Evolutionary conservation across 495 filamentous ascomycete species (phyloP), one percentile per base, ranked within the genome.

Genomic region (Xylaria scruposa): DNA sequence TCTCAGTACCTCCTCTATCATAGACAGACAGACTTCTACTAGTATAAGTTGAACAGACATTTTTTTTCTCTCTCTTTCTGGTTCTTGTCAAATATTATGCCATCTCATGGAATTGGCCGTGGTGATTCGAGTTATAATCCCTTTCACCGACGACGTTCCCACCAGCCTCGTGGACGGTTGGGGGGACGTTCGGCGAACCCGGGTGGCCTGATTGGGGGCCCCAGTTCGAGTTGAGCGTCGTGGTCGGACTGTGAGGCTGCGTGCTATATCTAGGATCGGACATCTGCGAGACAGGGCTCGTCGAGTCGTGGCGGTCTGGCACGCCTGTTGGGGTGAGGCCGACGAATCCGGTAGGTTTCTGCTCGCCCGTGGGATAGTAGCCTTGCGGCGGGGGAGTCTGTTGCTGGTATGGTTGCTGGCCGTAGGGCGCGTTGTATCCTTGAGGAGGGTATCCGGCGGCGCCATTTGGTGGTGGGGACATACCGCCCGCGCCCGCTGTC

Each of bases 111-210:
- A 80, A 67, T 56, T 80, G 70, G 1, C 78, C 78, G 38, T 69
- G 78, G 38, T 80, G 78, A 71, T 80, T 75, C 44, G 73, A 59
- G 54, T 77, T 76, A 36, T 77, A 77, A 67, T 74, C 75, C 4
- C 70, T 44, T 17, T 73, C 73, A 4, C 76, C 78, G 6, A 79
- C 75, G 24, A 69, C 74, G 4, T 79, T 77, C 2, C 78, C 78
- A n/a, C 78, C 78, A 9, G 78, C 78, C 49, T 79, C 78, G 58
- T 78, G 72, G 24, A 79, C 76, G 5, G 74, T 79, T 9, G 76
- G 73, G 21, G 73, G 78, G 2, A 78, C 71, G 44, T 49, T 54
- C 47, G 53, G 21, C 13, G 70, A 15, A 7, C 15, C 15, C 62
- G 68, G 58, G 51, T 70, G 63, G 65, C 31, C 33, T 44, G 67